phyloP scores from a whole-genome alignment of 495 filamentous ascomycete species.

The Penicillium mononematosum region DNA sequence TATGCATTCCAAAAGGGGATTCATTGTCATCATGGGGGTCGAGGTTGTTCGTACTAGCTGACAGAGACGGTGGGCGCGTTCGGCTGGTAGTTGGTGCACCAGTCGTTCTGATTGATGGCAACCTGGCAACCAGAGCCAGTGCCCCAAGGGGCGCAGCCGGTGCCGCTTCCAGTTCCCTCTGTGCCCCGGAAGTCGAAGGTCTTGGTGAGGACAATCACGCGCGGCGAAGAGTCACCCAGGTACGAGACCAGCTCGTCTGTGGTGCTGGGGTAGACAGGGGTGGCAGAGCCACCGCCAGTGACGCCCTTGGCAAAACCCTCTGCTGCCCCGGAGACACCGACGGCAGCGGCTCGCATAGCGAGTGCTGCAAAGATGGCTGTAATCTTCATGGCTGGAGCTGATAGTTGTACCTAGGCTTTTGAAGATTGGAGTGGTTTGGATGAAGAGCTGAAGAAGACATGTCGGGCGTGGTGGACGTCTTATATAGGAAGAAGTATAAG shows the following conservation, averaged over 20 bases:
- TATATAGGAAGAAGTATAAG: constrained; percentile 2
- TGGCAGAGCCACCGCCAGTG: constrained; percentile 41
- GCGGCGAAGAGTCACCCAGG: constrained; percentile 37
- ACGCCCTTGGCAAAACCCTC: constrained; percentile 44
- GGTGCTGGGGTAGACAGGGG: constrained; percentile 38
- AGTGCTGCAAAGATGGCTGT: constrained; percentile 23
- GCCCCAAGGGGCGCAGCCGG: constrained; percentile 49
- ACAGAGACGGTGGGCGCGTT: constrained; percentile 37
- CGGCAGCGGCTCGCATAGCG: constrained; percentile 29
- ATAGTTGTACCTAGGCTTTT: not conserved
- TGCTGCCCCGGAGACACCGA: constrained; percentile 37
- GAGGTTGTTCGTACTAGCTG: constrained; percentile 32
- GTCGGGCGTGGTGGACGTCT: not conserved
- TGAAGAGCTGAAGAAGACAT: constrained; percentile 1
- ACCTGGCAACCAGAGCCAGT: constrained; percentile 45
- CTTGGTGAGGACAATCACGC: constrained; percentile 40
- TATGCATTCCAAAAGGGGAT: not conserved
- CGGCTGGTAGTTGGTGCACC: constrained; percentile 46
- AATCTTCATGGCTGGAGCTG: constrained; percentile 21
- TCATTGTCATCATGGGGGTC: not conserved
- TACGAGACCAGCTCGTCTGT: constrained; percentile 46
- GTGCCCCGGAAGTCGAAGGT: constrained; percentile 46
- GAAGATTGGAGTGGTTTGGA: not conserved
- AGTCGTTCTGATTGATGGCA: constrained; percentile 53
- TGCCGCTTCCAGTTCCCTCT: constrained; percentile 42